Base-by-base conservation (phyloP, 495 filamentous ascomycete species). In the Penicillium maclennaniae region DNA sequence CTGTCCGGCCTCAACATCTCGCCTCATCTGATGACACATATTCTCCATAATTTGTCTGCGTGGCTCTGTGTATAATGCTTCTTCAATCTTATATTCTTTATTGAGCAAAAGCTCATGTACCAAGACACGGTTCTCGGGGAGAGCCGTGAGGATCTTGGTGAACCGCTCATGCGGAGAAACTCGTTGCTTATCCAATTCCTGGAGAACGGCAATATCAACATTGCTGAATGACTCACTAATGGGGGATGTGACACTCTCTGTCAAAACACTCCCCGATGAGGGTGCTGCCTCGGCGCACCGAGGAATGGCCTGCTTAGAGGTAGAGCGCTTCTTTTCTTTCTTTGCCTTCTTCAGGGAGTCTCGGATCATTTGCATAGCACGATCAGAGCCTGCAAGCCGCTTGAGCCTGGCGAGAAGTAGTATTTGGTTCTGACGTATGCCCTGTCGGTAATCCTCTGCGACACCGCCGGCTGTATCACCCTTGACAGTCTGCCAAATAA, bases 401-500 rank as follows among this genome's bases (percentile, higher is more conserved):
- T 95, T 92, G 59, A 98, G 90, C 45, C 89, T 76, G 40, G 91
- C 89, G 52, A 97, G 81, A 25, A 98, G 76, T 46, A 95, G 81
- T 17, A 95, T 80, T 65, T 98, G 93, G 61, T 97, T 96, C 56
- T 97, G 87, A 10, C 89, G 81, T 51, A 98, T 97, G 36, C 92
- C 95, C 62, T 96, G 85, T 52, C 85, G 84, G 66, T 97, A 98
- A 45, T 96, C 91, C 39, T 86, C 85, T 36, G 92, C 83, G 23
- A 95, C 93, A 20, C 85, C 84, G n/a, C 86, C 88, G 37, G 88
- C 86, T 17, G 80, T 86, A 55, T 92, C 88, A 66, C 95, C 84
- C 60, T 97, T 97, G 63, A 97, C 92, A 8, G 89, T 92, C 64
- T 96, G 91, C 85, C 91, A 96, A 28, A 98, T 98, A 21, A 91